Evolutionary conservation across 352 stramenopile genomes (phyloP), one percentile per base, ranked within the genome.

Genomic region (Pythium insidiosum): DNA sequence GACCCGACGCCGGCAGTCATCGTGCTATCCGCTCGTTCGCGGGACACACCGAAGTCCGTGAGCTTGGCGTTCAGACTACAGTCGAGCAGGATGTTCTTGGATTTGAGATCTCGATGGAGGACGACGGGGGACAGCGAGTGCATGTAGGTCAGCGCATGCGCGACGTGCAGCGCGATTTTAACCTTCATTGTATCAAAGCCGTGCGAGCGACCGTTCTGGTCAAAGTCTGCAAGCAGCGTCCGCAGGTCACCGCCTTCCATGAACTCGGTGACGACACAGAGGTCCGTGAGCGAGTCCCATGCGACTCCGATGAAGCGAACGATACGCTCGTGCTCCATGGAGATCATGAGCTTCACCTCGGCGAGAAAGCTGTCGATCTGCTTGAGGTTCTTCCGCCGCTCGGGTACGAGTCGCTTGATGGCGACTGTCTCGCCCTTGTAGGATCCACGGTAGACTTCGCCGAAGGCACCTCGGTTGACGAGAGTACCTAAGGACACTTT

Each of bases 111-210:
- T n/a, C n/a, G n/a, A n/a, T n/a, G n/a, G n/a, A n/a, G n/a, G n/a
- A n/a, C n/a, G n/a, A n/a, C n/a, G n/a, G n/a, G n/a, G n/a, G n/a
- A n/a, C n/a, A n/a, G n/a, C n/a, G n/a, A n/a, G n/a, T n/a, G n/a
- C n/a, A n/a, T n/a, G n/a, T n/a, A n/a, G n/a, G n/a, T n/a, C n/a
- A n/a, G n/a, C n/a, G n/a, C n/a, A n/a, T n/a, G n/a, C n/a, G n/a
- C n/a, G n/a, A n/a, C n/a, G n/a, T n/a, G n/a, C n/a, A n/a, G n/a
- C n/a, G n/a, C n/a, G n/a, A n/a, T n/a, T n/a, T n/a, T n/a, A n/a
- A n/a, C n/a, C n/a, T n/a, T n/a, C n/a, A n/a, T n/a, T n/a, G 19
- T 55, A 45, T 81, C 71, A 19, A 75, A 72, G 1, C 67, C 67
- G 0, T 53, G 58, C 3, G 53, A 43, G 3, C 53, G 63, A 12